phyloP scores from a whole-genome alignment of 768 basidiomycete genomes.

The Cubamyces sp. region DNA sequence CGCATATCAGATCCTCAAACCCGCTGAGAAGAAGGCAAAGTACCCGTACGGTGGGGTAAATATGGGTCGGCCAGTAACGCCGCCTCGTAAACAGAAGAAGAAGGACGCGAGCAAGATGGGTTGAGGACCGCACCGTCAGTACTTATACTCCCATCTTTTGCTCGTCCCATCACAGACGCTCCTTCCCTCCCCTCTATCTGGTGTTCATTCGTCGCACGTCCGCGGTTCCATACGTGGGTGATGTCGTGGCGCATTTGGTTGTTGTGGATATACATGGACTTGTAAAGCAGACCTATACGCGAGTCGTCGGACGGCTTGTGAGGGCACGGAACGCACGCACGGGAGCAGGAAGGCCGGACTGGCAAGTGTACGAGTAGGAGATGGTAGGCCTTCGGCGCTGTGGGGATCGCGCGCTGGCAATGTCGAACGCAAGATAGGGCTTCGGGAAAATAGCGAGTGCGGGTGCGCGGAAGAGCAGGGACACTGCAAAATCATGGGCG shows the following conservation, averaged over 20 bases:
- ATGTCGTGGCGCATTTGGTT: slow-evolving; percentile 18
- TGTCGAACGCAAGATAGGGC: not conserved
- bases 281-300: slow-evolving; percentile 15
- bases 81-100: slow-evolving; percentile 98
- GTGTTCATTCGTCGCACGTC: slow-evolving; percentile 15
- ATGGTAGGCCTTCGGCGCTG: not conserved
- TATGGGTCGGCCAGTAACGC: slow-evolving; percentile 88
- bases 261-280: slow-evolving; percentile 29
- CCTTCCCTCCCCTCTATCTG: slow-evolving; percentile 23
- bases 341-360: slow-evolving; percentile 2
- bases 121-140: slow-evolving; percentile 35
- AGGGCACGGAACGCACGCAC: slow-evolving; percentile 13
- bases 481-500: slow-evolving; percentile 20
- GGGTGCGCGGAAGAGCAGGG: slow-evolving; percentile 7
- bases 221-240: slow-evolving; percentile 13
- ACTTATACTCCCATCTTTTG: slow-evolving; percentile 26
- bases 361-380: slow-evolving; percentile 20
- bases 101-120: slow-evolving; percentile 75
- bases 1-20: slow-evolving; percentile 84
- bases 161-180: slow-evolving; percentile 21
- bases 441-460: not conserved
- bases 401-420: slow-evolving; percentile 3
- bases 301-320: slow-evolving; percentile 17
- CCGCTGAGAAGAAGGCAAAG: slow-evolving; percentile 98
- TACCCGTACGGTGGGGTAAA: slow-evolving; percentile 88